phyloP scores from a whole-genome alignment of 345 rosid genomes.

The Luvunga scandens region DNA sequence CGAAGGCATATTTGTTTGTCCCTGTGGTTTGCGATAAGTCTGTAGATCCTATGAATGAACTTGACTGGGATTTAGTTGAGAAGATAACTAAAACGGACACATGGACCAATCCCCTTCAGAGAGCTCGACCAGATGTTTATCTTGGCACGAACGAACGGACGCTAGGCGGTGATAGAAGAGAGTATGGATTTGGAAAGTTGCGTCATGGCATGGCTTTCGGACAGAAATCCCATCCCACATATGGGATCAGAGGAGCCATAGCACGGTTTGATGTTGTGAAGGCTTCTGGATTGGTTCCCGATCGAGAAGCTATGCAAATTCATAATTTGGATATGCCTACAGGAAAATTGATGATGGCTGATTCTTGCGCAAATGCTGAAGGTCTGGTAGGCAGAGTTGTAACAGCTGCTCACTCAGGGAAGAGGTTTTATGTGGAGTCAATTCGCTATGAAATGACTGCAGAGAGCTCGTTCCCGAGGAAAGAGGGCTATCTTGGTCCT shows the following conservation, averaged over 20 bases:
- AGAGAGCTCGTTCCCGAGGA: conserved; percentile 92
- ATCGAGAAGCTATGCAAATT: conserved; percentile 45
- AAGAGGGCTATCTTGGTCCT: conserved; percentile 99
- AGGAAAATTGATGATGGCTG: conserved; percentile 84
- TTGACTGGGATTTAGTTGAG: conserved; percentile 84
- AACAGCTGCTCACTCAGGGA: conserved; percentile 98
- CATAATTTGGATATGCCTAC: conserved; percentile 35
- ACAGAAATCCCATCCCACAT: conserved; percentile 92
- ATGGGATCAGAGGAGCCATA: conserved; percentile 98
- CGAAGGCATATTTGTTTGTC: conserved; percentile 94
- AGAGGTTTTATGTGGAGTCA: conserved; percentile 95
- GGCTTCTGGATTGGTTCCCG: conserved; percentile 88
- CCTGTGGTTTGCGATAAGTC: conserved; percentile 75
- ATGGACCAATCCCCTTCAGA: conserved; percentile 97
- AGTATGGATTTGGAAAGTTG: conserved; percentile 94
- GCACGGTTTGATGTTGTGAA: conserved; percentile 89
- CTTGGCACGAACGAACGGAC: conserved; percentile 98
- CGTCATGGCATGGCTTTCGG: conserved; percentile 87
- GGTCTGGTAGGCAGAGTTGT: conserved; percentile 80
- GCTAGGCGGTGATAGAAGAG: conserved; percentile 97
- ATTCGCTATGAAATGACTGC: conserved; percentile 85
- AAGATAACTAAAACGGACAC: conserved; percentile 53
- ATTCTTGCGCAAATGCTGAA: conserved; percentile 50
- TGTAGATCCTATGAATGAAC: conserved; percentile 63
- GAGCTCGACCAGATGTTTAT: conserved; percentile 95